phyloP scores from a whole-genome alignment of 805 yeast species.

The Phaffomyces opuntiae region DNA sequence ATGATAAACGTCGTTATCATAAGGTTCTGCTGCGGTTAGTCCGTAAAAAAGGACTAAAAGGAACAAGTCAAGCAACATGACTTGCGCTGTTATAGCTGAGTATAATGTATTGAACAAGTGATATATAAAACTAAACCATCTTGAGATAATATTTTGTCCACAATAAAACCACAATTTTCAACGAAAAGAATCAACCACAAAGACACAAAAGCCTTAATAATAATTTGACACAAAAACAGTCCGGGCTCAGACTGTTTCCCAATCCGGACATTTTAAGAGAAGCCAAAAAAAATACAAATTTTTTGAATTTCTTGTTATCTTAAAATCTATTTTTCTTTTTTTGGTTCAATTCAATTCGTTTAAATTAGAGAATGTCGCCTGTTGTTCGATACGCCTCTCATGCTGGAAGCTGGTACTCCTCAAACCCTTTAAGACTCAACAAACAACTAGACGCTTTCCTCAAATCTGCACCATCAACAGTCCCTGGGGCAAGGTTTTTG shows the following conservation, averaged over 20 bases:
- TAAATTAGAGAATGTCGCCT: background rate
- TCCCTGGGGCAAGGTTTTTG: conserved; percentile 40
- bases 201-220: background rate
- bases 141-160: background rate
- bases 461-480: conserved; percentile 26
- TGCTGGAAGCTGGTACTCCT: conserved; percentile 86
- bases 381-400: conserved; percentile 41
- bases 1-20: conserved; percentile 12
- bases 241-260: background rate
- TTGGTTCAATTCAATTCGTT: background rate
- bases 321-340: background rate
- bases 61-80: background rate
- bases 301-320: no score
- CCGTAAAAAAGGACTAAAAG: background rate
- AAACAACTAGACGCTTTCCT: conserved; percentile 46
- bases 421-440: conserved; percentile 34
- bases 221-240: background rate
- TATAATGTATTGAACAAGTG: background rate
- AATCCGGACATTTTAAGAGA: background rate
- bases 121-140: background rate
- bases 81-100: background rate
- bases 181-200: background rate
- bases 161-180: background rate
- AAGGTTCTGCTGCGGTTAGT: background rate
- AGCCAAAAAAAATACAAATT: no score